Percentiles rank a stretch among this genome's conserved stretches.
Evolutionary conservation across 495 filamentous ascomycete genomes (phyloP).

Genomic region (Penicillium antarcticum): DNA sequence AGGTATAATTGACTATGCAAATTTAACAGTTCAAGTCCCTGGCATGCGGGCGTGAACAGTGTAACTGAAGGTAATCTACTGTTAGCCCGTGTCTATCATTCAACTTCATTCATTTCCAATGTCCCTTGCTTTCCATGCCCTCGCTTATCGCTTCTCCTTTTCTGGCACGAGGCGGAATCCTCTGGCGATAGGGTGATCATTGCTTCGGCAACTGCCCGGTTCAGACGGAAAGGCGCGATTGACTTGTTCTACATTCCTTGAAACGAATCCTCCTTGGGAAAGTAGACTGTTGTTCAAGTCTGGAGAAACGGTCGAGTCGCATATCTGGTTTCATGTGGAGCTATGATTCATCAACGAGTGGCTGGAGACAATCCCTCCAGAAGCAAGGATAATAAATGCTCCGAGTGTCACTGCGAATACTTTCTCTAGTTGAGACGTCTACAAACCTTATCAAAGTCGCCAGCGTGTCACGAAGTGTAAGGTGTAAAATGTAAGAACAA

Average conservation of each 20-base stretch:
- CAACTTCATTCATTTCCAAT: conserved; percentile 7
- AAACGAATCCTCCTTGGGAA: background rate
- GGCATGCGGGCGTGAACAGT: conserved; percentile 6
- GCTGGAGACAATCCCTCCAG: conserved; percentile 14
- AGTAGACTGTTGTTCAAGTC: background rate
- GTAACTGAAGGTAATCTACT: conserved; percentile 9
- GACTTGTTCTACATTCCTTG: conserved; percentile 1
- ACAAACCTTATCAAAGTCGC: conserved; percentile 22
- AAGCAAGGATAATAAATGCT: conserved; percentile 22
- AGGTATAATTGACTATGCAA: background rate
- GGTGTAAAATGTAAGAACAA: background rate
- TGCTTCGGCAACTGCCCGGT: conserved; percentile 7
- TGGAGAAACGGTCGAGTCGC: conserved; percentile 25
- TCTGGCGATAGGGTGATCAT: background rate
- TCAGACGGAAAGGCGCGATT: background rate
- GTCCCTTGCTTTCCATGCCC: conserved; percentile 21
- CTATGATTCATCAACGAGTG: conserved; percentile 1
- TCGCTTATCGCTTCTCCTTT: conserved; percentile 9
- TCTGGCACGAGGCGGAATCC: background rate
- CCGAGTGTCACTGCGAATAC: conserved; percentile 10
- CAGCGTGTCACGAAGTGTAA: conserved; percentile 10
- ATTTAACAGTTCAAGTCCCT: conserved; percentile 4
- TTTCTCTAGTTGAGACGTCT: conserved; percentile 13
- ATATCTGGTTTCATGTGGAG: conserved; percentile 6
- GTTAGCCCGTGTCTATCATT: conserved; percentile 14